Conservation (phyloP, 345 rosid genomes). For the Noccaea bulbosa region DNA sequence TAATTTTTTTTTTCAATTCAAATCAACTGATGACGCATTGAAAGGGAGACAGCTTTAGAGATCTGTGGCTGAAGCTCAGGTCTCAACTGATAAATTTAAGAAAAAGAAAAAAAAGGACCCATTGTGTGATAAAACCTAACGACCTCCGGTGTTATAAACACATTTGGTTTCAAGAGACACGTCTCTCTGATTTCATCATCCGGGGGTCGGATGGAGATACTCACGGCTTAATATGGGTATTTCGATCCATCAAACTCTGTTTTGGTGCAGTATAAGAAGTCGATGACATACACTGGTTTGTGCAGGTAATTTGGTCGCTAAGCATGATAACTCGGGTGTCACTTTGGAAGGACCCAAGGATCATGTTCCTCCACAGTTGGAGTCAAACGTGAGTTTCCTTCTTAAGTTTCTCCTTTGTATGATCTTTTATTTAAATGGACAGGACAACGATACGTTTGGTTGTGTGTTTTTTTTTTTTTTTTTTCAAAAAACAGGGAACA, state of each 20-base stretch:
- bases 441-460: not conserved
- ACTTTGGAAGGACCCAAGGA: conserved; percentile 51
- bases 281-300: conserved; percentile 48
- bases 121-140: conserved; percentile 45
- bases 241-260: conserved; percentile 32
- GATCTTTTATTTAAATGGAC: not conserved
- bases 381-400: conserved; percentile 37
- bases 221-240: conserved; percentile 45
- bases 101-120: conserved; percentile 37
- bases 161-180: conserved; percentile 48
- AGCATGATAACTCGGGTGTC: conserved; percentile 59
- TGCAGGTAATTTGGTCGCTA: conserved; percentile 58
- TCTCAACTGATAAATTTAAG: conserved; percentile 33
- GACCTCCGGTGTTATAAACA: conserved; percentile 46
- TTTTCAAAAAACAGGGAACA: conserved; percentile 35
- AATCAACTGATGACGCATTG: conserved; percentile 48
- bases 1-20: not conserved
- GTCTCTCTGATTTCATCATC: conserved; percentile 46
- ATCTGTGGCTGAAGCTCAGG: conserved; percentile 49
- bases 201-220: conserved; percentile 56
- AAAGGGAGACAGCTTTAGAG: conserved; percentile 46
- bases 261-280: conserved; percentile 26
- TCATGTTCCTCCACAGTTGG: conserved; percentile 31
- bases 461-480: too few species aligned
- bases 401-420: not conserved